Evolutionary conservation across 345 rosid species (phyloP), one percentile per base, ranked within the genome.

Genomic region (Balakata baccata): DNA sequence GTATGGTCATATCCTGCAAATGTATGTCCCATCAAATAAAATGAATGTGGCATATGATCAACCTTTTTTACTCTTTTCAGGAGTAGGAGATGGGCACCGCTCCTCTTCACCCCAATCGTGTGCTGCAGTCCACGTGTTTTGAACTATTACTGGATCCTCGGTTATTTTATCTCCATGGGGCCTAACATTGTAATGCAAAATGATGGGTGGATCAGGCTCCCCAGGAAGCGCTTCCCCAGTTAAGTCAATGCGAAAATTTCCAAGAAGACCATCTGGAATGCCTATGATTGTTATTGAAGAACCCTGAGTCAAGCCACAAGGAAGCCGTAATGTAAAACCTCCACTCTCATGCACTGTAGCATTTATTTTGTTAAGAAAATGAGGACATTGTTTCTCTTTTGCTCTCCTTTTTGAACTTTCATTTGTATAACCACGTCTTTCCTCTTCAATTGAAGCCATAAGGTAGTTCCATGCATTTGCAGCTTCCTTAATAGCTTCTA

Each of bases 51-150:
- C 46, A 18, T 20, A 4, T 18, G 43, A 54, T 18, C 46, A 78
- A 91, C 97, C 97, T 92, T 89, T 95, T 81, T 81, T 86, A 74
- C 71, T 87, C 72, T 89, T 84, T 74, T 89, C 94, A 50, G 97
- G 85, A 75, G 85, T 73, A 71, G 92, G 88, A 58, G 92, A 81
- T 10, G 99, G 99, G 79, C 99, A 95, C 0, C 99, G 98, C 78
- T 90, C 98, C 88, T 95, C 99, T 39, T 80, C 87, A 29, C 97
- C 99, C 99, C 99, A 95, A 70, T 93, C 98, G 84, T 82, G 97
- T 82, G 91, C 87, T 70, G 77, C 83, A 56, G 90, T 95, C 99
- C 99, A 95, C 46, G 96, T 92, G 81, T 95, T 95, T 81, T 91
- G 99, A 74, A 95, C 98, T 73, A 95, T 95, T 43, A 93, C 98